Percentiles rank a stretch among this genome's conserved stretches.
Evolutionary conservation across 768 basidiomycete species (phyloP).

Genomic region (Trametes meyenii): DNA sequence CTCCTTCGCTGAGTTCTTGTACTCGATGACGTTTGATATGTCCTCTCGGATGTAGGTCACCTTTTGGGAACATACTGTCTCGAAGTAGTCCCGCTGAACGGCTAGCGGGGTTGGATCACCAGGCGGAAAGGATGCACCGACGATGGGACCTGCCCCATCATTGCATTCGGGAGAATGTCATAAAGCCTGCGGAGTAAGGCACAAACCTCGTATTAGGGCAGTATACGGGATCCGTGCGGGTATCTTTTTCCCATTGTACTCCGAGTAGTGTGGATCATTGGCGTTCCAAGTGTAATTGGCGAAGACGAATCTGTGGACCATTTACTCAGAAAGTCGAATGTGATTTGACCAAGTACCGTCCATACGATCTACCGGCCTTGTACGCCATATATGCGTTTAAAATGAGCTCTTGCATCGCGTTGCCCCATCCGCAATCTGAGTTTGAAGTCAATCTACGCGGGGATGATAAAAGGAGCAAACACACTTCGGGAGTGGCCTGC

Average conservation of each 20-base stretch:
- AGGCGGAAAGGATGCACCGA: slow-evolving; percentile 42
- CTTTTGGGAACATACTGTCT: slow-evolving; percentile 43
- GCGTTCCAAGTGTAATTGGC: slow-evolving; percentile 58
- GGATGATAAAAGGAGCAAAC: neutral
- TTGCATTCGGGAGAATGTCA: neutral
- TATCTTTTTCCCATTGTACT: slow-evolving; percentile 52
- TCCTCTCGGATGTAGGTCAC: slow-evolving; percentile 35
- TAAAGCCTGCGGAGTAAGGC: neutral
- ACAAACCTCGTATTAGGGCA: slow-evolving; percentile 52
- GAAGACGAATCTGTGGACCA: slow-evolving; percentile 45
- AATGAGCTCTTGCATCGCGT: slow-evolving; percentile 43
- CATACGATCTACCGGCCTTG: slow-evolving; percentile 41
- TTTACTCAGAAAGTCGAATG: neutral
- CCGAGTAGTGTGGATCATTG: slow-evolving; percentile 40
- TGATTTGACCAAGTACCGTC: neutral
- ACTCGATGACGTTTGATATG: slow-evolving; percentile 33
- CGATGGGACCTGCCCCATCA: slow-evolving; percentile 39
- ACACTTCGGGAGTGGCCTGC: slow-evolving; percentile 12
- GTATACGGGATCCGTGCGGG: slow-evolving; percentile 57
- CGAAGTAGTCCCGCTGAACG: slow-evolving; percentile 42
- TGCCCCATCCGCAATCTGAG: slow-evolving; percentile 44
- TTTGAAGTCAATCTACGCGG: neutral
- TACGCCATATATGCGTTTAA: slow-evolving; percentile 39
- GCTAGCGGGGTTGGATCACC: slow-evolving; percentile 40
- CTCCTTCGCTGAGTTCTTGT: slow-evolving; percentile 35